phyloP scores from a whole-genome alignment of 2,329 filamentous ascomycete species.

The Botrytis fragariae region DNA sequence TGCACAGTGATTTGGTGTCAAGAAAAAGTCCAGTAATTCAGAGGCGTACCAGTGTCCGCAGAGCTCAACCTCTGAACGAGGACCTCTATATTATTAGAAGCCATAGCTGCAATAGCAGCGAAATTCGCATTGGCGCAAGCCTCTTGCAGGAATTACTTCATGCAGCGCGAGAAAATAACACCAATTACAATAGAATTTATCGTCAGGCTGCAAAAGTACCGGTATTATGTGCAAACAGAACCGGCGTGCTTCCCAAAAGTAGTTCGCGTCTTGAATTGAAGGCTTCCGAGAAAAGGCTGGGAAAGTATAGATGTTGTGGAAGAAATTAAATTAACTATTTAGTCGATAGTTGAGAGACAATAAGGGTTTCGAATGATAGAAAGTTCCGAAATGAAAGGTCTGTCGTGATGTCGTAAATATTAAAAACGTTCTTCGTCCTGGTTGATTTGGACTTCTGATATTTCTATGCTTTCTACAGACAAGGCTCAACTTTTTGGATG shows the following conservation, averaged over 20 bases:
- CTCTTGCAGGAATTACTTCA: conserved; percentile 18
- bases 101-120: conserved; percentile 55
- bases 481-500: conserved; percentile 15
- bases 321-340: background rate
- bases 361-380: background rate
- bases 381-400: background rate
- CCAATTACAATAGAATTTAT: background rate
- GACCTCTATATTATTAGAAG: conserved; percentile 59
- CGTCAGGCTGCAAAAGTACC: conserved; percentile 8
- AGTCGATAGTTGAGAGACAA: background rate
- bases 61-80: conserved; percentile 57
- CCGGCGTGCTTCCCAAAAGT: background rate
- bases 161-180: conserved; percentile 11
- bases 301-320: background rate
- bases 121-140: conserved; percentile 32
- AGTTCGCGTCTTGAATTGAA: background rate
- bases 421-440: conserved; percentile 12
- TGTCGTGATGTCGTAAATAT: conserved; percentile 12
- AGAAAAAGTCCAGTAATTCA: background rate
- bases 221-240: conserved; percentile 3
- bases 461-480: conserved; percentile 9
- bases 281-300: background rate
- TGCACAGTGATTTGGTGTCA: background rate
- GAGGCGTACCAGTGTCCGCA: conserved; percentile 34
- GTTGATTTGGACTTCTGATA: background rate